These are phyloP conservation scores for Myxozyma monticola DNA, from an alignment of 805 yeast genomes.

Conservation along the genomic window DNA sequence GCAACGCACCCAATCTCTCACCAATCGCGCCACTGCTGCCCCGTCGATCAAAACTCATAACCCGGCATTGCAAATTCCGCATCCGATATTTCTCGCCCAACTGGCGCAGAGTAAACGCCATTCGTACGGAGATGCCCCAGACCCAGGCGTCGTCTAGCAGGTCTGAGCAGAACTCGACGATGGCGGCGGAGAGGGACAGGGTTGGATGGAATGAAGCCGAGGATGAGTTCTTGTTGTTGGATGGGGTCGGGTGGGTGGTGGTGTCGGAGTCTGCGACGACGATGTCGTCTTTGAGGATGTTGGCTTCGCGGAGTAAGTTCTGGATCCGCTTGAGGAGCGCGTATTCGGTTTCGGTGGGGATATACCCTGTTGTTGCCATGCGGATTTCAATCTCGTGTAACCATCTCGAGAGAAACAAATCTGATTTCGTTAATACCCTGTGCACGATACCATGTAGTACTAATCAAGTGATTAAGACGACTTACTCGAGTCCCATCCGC, in stretches of 20 bases:
- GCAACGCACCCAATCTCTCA: too few species aligned
- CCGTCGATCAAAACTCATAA: conserved; percentile 8
- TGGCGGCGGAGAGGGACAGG: conserved; percentile 13
- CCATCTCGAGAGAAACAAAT: conserved; percentile 17
- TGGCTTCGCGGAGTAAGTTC: conserved; percentile 8
- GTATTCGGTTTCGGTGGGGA: conserved; percentile 3
- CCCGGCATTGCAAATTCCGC: conserved; percentile 10
- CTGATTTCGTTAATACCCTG: background rate
- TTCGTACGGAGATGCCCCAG: conserved; percentile 16
- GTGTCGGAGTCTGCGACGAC: background rate
- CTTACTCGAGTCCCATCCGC: conserved; percentile 23
- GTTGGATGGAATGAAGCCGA: conserved; percentile 2
- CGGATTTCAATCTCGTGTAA: conserved; percentile 15
- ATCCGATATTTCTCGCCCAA: conserved; percentile 14
- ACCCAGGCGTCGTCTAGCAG: conserved; percentile 13
- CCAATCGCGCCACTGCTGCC: too few species aligned
- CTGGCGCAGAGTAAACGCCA: conserved; percentile 11
- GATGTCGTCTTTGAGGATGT: conserved; percentile 4
- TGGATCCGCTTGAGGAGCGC: conserved; percentile 4
- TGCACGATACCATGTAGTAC: background rate
- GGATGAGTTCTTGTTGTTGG: background rate
- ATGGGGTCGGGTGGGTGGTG: background rate
- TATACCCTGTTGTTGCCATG: conserved; percentile 1
- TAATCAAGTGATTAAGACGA: background rate
- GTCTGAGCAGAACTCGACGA: conserved; percentile 17